Conservation (phyloP, 2,329 filamentous ascomycete genomes). For the Fusarium sp. region DNA sequence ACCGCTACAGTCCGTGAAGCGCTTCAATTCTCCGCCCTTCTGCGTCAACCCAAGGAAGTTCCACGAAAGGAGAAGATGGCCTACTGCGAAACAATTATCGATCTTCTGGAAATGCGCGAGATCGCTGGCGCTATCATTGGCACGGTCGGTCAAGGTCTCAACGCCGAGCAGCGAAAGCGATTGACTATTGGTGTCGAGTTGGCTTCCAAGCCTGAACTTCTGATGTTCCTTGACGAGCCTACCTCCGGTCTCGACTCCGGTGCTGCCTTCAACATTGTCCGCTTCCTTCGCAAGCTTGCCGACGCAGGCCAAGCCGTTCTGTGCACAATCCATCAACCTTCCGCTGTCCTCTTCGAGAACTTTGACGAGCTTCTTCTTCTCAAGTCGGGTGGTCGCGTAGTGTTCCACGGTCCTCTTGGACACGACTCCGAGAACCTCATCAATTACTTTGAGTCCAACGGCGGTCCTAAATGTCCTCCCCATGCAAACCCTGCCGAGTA, state of each 20-base stretch:
- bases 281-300: conserved; percentile 70
- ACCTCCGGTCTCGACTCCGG: conserved; percentile 69
- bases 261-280: conserved; percentile 70
- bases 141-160: conserved; percentile 66
- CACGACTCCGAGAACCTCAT: conserved; percentile 60
- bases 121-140: conserved; percentile 75
- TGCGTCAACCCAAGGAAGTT: conserved; percentile 69
- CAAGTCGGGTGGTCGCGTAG: conserved; percentile 62
- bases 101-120: conserved; percentile 74
- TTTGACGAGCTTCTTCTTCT: conserved; percentile 68
- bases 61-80: conserved; percentile 71
- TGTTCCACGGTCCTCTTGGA: conserved; percentile 66
- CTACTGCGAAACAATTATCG: conserved; percentile 76
- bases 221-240: conserved; percentile 74
- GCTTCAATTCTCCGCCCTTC: conserved; percentile 71
- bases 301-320: conserved; percentile 69
- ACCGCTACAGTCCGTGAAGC: conserved; percentile 75
- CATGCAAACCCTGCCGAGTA: conserved; percentile 66
- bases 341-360: conserved; percentile 64
- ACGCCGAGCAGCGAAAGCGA: conserved; percentile 68
- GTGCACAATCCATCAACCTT: conserved; percentile 71
- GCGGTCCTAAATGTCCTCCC: conserved; percentile 58
- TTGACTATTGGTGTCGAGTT: conserved; percentile 68
- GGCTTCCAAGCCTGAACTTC: conserved; percentile 66
- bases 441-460: conserved; percentile 63